A percentile compares a stretch with the other conserved stretches of the same genome.
Evolutionary conservation across 148 eudicot species (phyloP).

Genomic region (Rhododendron kiyosumense): DNA sequence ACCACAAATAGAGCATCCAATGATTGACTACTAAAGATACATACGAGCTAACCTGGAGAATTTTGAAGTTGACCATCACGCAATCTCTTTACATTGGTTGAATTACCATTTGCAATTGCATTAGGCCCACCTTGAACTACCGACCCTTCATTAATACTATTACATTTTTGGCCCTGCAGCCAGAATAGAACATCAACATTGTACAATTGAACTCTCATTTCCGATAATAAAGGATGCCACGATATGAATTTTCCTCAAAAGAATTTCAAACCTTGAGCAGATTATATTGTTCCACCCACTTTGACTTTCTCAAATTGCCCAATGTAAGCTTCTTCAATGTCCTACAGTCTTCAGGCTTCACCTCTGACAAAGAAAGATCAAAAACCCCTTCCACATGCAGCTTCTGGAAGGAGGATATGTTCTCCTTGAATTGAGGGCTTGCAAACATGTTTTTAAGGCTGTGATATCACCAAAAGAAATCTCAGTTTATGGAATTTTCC

Average conservation of each 20-base stretch:
- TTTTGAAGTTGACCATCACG: conserved; percentile 38
- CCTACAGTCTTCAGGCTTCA: conserved; percentile 52
- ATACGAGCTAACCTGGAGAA: conserved; percentile 43
- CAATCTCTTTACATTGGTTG: conserved; percentile 34
- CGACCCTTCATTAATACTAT: conserved; percentile 25
- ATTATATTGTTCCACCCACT: conserved; percentile 77
- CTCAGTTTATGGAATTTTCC: background rate
- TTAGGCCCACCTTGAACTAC: conserved; percentile 35
- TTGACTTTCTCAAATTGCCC: conserved; percentile 47
- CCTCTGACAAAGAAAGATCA: conserved; percentile 48
- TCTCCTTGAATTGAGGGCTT: conserved; percentile 63
- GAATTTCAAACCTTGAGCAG: conserved; percentile 54
- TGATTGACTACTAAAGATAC: background rate
- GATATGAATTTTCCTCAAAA: background rate
- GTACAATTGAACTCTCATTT: background rate
- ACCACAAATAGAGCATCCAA: background rate
- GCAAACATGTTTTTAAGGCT: conserved; percentile 68
- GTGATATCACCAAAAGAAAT: conserved; percentile 11
- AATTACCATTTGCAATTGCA: conserved; percentile 30
- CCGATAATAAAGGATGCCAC: background rate
- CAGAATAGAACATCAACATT: conserved; percentile 13
- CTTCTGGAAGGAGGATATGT: conserved; percentile 64
- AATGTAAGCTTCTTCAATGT: conserved; percentile 60
- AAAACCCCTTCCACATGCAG: conserved; percentile 78
- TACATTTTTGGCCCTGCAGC: conserved; percentile 44